A percentile compares a stretch with the other conserved stretches of the same genome.
Conservation (phyloP, 2,329 filamentous ascomycete genomes). For the Trichoderma arundinaceum region DNA sequence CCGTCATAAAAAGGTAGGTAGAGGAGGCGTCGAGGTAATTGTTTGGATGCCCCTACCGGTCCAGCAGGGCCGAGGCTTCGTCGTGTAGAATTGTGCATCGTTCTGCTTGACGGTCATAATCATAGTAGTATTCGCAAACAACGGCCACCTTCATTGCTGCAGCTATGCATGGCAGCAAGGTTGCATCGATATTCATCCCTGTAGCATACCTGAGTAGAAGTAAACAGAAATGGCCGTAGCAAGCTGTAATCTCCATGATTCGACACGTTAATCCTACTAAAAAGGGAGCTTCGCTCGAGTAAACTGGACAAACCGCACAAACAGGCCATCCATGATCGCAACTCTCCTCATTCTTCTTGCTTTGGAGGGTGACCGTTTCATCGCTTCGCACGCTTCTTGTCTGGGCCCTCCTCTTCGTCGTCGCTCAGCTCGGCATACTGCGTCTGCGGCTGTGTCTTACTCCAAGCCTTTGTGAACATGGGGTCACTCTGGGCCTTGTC, state of each 20-base stretch:
- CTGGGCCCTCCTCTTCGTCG: slow-evolving; percentile 74
- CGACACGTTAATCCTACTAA: too few species aligned
- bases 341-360: background rate
- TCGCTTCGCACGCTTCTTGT: slow-evolving; percentile 67
- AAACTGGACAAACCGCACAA: too few species aligned
- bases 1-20: too few species aligned
- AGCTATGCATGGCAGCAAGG: background rate
- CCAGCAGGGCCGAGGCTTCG: too few species aligned
- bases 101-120: background rate
- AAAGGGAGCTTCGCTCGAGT: too few species aligned
- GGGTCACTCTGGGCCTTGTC: slow-evolving; percentile 92
- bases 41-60: too few species aligned
- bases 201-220: background rate
- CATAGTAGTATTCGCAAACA: background rate
- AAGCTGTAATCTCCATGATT: too few species aligned
- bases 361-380: slow-evolving; percentile 41
- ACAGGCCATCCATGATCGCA: too few species aligned
- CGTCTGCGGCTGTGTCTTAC: slow-evolving; percentile 86
- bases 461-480: slow-evolving; percentile 93
- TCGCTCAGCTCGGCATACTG: slow-evolving; percentile 91
- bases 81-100: background rate
- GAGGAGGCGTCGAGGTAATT: too few species aligned
- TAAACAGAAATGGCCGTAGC: too few species aligned
- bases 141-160: background rate
- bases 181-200: background rate